Conservation (phyloP, 805 yeast species). For the Starmerella davenportii region DNA sequence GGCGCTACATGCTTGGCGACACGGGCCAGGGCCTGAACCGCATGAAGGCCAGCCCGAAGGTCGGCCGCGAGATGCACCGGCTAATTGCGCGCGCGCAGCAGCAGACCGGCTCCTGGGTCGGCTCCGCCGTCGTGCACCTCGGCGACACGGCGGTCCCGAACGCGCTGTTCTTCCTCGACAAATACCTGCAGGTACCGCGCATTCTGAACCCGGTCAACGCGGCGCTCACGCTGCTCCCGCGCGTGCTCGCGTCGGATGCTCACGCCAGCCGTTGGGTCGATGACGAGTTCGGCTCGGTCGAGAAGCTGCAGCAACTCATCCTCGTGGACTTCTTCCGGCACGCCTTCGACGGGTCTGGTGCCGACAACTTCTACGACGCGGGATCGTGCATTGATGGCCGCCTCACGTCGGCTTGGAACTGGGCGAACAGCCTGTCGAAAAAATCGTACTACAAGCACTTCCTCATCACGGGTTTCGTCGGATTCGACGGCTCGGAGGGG, state of each 20-base stretch:
- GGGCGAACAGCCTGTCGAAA: conserved; percentile 52
- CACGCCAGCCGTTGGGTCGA: conserved; percentile 28
- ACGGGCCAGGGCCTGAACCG: conserved; percentile 74
- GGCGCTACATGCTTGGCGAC: conserved; percentile 38
- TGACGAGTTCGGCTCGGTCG: conserved; percentile 39
- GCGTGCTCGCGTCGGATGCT: conserved; percentile 31
- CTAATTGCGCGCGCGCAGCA: conserved; percentile 48
- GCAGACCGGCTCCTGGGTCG: conserved; percentile 53
- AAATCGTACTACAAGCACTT: conserved; percentile 49
- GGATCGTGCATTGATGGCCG: conserved; percentile 77
- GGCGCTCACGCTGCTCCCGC: conserved; percentile 37
- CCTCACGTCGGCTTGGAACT: conserved; percentile 66
- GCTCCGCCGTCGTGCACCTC: conserved; percentile 60
- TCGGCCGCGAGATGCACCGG: conserved; percentile 52
- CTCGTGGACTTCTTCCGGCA: conserved; percentile 37
- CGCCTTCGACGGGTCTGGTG: conserved; percentile 66
- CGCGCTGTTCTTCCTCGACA: conserved; percentile 61
- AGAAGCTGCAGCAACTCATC: conserved; percentile 32
- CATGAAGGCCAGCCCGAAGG: conserved; percentile 52
- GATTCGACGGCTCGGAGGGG: conserved; percentile 58
- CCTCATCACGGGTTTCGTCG: conserved; percentile 50
- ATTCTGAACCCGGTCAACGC: conserved; percentile 56
- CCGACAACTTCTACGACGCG: conserved; percentile 66
- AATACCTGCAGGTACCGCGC: conserved; percentile 63
- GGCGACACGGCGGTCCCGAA: conserved; percentile 78